Evolutionary conservation across 2,329 filamentous ascomycete species (phyloP), one percentile per base, ranked within the genome.

Genomic region (Ceratocystiopsis minuta): DNA sequence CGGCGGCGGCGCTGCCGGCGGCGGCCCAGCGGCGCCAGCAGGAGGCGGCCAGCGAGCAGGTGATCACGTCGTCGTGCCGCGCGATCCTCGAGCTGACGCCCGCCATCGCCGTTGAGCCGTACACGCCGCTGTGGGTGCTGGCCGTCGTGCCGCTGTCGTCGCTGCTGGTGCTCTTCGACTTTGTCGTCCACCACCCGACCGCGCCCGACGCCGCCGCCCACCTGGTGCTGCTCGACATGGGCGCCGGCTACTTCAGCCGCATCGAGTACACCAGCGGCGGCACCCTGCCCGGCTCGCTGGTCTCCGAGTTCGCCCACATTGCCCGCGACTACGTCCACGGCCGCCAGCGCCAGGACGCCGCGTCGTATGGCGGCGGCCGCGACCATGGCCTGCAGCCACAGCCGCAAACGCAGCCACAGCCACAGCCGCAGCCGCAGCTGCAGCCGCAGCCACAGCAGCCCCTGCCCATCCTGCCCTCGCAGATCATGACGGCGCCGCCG

Each of bases 131-230:
- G 2, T 57, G 54, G 50, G 45, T 61, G 14, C 45, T 60, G 2
- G 58, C 52, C 1, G 53, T 56, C 13, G 52, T 62, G 2, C 61
- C 61, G 0, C 43, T 63, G 9, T 52, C 55, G 0, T 57, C 58
- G 0, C 48, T 62, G 0, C 61, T 64, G 24, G 56, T 63, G 10
- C 48, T 65, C 1, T 64, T 64, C 38, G 61, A 65, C 41, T 52
- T 61, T 13, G 55, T 63, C 2, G 49, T 63, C 6, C 58, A 61
- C 43, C 54, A 60, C 35, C 60, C 59, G 1, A 47, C 39, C 5
- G 53, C 60, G 31, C 48, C 52, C 0, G 58, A 62, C 32, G 61
- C 55, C 0, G 41, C 38, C 6, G 53, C 47, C 3, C 62, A 64
- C 40, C 52, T 65, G 1, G 53, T 57, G 3, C 51, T 63, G 1